These are phyloP conservation scores for Pseudoscleropodium purum DNA, from an alignment of 225 moss, liverwort and hornwort species.

Conservation along the genomic window DNA sequence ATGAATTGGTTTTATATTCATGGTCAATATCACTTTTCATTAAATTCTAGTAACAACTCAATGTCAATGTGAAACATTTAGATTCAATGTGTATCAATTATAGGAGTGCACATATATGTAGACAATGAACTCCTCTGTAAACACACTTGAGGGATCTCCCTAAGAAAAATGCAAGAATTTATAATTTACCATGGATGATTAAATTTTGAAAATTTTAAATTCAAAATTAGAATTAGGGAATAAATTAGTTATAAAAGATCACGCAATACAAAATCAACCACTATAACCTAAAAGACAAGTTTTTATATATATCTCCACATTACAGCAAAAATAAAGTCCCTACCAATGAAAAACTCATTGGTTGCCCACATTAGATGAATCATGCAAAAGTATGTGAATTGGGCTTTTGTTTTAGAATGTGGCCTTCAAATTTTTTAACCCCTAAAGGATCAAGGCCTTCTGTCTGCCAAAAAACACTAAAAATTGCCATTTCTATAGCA, in stretches of 20 bases:
- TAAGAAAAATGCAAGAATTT: background rate
- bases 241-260: background rate
- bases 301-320: too few species aligned
- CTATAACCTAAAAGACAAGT: too few species aligned
- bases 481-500: too few species aligned
- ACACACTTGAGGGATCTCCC: accelerated
- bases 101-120: background rate
- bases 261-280: too few species aligned
- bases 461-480: too few species aligned
- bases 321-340: too few species aligned
- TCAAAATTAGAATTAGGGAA: accelerated
- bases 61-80: background rate
- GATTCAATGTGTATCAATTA: background rate
- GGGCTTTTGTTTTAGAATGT: background rate
- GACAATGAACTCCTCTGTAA: accelerated
- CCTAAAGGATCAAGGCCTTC: too few species aligned
- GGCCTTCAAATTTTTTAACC: background rate
- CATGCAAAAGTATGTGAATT: too few species aligned
- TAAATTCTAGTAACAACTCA: accelerated
- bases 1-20: background rate
- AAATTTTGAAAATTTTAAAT: background rate
- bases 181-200: accelerated
- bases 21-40: background rate
- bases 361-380: background rate
- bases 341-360: too few species aligned